These are phyloP conservation scores for Termitomyces sp. DNA, from an alignment of 768 basidiomycete species.

Conservation along the genomic window DNA sequence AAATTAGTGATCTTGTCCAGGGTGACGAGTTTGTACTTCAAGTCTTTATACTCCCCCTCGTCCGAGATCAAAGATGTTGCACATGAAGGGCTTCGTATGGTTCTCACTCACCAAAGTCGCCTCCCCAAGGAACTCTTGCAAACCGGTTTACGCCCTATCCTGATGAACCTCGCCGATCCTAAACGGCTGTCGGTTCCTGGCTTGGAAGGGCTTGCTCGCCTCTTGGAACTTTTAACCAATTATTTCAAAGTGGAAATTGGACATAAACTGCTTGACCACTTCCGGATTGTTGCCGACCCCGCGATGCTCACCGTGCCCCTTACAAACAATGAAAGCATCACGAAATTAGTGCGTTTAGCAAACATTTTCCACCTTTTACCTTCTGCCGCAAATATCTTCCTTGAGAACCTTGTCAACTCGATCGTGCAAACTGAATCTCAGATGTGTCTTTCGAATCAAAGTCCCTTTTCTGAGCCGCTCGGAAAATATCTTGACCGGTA, in stretches of 20 bases:
- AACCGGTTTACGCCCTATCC: constrained; percentile 89
- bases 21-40: constrained; percentile 95
- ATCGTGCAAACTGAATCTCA: constrained; percentile 90
- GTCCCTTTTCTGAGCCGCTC: constrained; percentile 90
- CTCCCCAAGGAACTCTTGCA: constrained; percentile 94
- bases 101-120: constrained; percentile 83
- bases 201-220: constrained; percentile 86
- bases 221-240: constrained; percentile 91
- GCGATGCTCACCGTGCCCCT: constrained; percentile 78
- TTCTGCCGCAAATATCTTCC: constrained; percentile 86
- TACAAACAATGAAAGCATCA: constrained; percentile 85
- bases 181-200: constrained; percentile 90
- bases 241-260: constrained; percentile 99
- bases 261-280: constrained; percentile 94
- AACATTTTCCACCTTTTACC: constrained; percentile 98
- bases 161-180: constrained; percentile 97
- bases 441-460: constrained; percentile 84
- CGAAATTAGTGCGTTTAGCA: constrained; percentile 88
- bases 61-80: constrained; percentile 93
- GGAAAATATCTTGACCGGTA: constrained; percentile 91
- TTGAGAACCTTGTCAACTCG: constrained; percentile 79
- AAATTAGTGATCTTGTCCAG: constrained; percentile 31
- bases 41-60: constrained; percentile 90
- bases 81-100: constrained; percentile 86
- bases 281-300: constrained; percentile 86